A percentile compares a stretch with the other conserved stretches of the same genome.
phyloP scores from a whole-genome alignment of 225 moss, liverwort and hornwort genomes.

The Pleurozium schreberi region DNA sequence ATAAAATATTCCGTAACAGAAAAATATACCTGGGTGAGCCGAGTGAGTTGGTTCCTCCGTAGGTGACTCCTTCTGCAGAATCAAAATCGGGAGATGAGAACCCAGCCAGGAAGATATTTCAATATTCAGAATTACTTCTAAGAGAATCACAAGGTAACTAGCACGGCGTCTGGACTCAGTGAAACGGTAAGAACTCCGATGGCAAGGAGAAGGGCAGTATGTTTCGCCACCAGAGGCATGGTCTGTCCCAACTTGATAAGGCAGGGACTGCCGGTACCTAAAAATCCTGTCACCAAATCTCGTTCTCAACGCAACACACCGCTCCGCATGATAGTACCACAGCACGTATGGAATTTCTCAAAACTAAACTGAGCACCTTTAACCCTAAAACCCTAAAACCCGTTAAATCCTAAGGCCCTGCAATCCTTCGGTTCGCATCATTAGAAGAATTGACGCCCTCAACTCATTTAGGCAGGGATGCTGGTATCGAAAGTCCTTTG shows the following conservation, averaged over 20 bases:
- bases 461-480: not conserved
- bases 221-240: not conserved
- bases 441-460: not conserved
- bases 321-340: not conserved
- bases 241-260: not conserved
- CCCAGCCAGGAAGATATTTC: not conserved
- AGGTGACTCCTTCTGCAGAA: conserved; percentile 64
- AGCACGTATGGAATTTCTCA: not conserved
- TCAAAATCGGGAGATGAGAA: not conserved
- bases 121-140: not conserved
- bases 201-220: conserved; percentile 2
- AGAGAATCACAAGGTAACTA: not conserved
- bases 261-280: conserved; percentile 4
- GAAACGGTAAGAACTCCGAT: not conserved
- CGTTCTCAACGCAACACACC: not conserved
- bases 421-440: not conserved
- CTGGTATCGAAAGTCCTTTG: not conserved
- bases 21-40: conserved; percentile 56
- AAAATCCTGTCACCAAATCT: not conserved
- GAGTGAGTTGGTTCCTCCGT: conserved; percentile 52
- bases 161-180: not conserved
- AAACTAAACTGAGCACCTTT: not conserved
- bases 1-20: not conserved
- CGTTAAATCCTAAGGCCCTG: not conserved
- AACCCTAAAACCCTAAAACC: not conserved